A percentile compares a stretch with the other conserved stretches of the same genome.
Conservation (phyloP, 139 green algal genomes). For the Closterium sp. region DNA sequence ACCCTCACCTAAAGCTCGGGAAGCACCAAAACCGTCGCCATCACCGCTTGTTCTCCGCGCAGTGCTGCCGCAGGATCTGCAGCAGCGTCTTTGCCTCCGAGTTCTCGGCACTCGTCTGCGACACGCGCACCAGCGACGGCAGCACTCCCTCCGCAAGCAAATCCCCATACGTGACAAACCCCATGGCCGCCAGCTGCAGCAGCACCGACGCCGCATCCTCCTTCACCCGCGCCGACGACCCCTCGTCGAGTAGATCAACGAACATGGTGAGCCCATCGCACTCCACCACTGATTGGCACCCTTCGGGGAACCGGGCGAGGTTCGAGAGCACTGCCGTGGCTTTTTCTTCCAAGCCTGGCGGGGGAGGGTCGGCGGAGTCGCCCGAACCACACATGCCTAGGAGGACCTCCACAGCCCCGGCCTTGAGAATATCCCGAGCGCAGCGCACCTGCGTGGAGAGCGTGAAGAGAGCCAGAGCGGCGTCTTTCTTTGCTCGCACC, state of each 20-base stretch:
- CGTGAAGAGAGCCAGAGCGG: conserved; percentile 29
- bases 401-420: conserved; percentile 14
- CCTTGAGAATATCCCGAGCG: not conserved
- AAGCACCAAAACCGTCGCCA: no score
- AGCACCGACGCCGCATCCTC: conserved; percentile 20
- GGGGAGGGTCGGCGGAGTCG: not conserved
- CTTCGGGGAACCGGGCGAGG: not conserved
- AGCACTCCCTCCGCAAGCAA: not conserved
- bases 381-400: not conserved
- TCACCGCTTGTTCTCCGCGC: not conserved
- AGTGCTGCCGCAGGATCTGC: conserved; percentile 1
- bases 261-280: not conserved
- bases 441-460: conserved; percentile 1
- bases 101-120: not conserved
- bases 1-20: no score
- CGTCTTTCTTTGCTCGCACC: conserved; percentile 24
- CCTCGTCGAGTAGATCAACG: not conserved
- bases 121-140: conserved; percentile 24
- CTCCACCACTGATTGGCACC: not conserved
- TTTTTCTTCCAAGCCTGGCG: conserved; percentile 13
- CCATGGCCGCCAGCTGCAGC: conserved; percentile 8
- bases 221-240: not conserved
- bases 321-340: conserved; percentile 1
- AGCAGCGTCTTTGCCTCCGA: conserved; percentile 22
- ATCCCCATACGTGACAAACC: not conserved